phyloP scores from a whole-genome alignment of 805 yeast species.

The Saccharomycopsis vini region DNA sequence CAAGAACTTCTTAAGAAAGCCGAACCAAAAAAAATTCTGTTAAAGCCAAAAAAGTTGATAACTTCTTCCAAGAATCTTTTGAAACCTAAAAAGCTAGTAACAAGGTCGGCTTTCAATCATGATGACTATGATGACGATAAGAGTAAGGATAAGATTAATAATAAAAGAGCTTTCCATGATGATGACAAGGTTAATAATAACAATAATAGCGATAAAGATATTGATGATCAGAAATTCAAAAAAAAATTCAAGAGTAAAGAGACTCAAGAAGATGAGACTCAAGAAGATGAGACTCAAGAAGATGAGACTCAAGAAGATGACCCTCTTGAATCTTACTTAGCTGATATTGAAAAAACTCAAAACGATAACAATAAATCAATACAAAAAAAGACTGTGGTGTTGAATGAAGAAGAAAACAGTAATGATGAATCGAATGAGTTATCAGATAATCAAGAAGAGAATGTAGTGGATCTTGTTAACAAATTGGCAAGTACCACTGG shows the following conservation, averaged over 20 bases:
- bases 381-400: conserved; percentile 25
- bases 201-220: conserved; percentile 6
- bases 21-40: too few species aligned
- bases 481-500: conserved; percentile 7
- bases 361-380: conserved; percentile 18
- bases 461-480: conserved; percentile 10
- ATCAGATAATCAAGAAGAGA: conserved; percentile 5
- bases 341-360: not conserved
- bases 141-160: not conserved
- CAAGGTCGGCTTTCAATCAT: not conserved
- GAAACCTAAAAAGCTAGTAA: too few species aligned
- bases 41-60: too few species aligned
- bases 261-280: too few species aligned
- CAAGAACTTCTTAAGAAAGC: too few species aligned
- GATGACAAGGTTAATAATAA: conserved; percentile 7
- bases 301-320: not conserved
- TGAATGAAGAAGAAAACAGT: too few species aligned
- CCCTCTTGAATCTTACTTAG: conserved; percentile 11
- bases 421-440: too few species aligned
- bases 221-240: too few species aligned
- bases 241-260: too few species aligned
- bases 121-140: not conserved
- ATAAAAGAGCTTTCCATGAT: conserved; percentile 11
- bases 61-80: too few species aligned
- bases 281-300: too few species aligned